These are phyloP conservation scores for Elsinoe fawcettii DNA, from an alignment of 2,329 filamentous ascomycete species.

Conservation along the genomic window DNA sequence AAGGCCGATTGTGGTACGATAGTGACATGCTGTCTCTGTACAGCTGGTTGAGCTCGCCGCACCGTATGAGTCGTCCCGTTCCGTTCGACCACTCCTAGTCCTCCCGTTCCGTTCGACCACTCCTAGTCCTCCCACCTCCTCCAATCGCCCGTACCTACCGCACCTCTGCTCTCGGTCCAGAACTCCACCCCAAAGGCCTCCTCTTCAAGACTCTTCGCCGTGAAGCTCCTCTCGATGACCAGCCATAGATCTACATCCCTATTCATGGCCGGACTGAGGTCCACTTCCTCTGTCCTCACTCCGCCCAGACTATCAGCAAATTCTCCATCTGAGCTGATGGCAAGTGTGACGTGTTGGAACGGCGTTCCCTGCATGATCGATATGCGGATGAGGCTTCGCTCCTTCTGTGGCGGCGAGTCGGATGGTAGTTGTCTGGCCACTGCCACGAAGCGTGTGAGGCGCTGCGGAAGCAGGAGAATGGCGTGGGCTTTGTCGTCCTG, in stretches of 20 bases:
- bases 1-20: too few relatives aligned
- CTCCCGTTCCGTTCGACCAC: too few relatives aligned
- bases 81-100: not conserved
- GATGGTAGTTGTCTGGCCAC: conserved; percentile 22
- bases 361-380: conserved; percentile 67
- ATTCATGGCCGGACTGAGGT: conserved; percentile 59
- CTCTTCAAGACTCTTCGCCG: conserved; percentile 38
- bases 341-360: conserved; percentile 57
- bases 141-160: conserved; percentile 39
- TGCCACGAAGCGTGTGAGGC: conserved; percentile 39
- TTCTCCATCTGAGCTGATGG: conserved; percentile 61
- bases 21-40: too few relatives aligned
- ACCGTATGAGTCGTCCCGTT: too few relatives aligned
- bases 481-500: conserved; percentile 46
- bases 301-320: conserved; percentile 61
- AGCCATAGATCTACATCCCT: conserved; percentile 61
- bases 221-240: conserved; percentile 72
- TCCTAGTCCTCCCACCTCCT: conserved; percentile 32
- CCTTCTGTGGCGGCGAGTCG: not conserved
- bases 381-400: conserved; percentile 53
- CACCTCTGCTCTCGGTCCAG: conserved; percentile 38
- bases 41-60: too few relatives aligned
- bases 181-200: conserved; percentile 47
- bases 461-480: conserved; percentile 42
- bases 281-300: conserved; percentile 63